phyloP scores from a whole-genome alignment of 2,329 filamentous ascomycete species.

The Coleophoma eucalyptorum region DNA sequence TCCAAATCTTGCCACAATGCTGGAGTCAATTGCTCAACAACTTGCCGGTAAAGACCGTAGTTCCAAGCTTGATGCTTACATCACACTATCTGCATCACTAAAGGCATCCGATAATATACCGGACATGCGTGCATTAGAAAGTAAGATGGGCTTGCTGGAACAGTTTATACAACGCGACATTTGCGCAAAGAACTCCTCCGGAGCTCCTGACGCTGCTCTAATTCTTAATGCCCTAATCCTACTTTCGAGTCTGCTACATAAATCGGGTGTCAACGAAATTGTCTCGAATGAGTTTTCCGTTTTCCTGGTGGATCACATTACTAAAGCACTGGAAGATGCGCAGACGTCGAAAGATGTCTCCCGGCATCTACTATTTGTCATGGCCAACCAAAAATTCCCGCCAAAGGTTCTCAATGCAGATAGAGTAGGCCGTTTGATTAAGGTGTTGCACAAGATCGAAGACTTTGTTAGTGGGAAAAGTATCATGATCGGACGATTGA shows the following conservation, averaged over 20 bases:
- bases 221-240: constrained; percentile 75
- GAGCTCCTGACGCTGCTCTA: constrained; percentile 62
- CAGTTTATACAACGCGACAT: constrained; percentile 86
- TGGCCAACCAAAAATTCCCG: constrained; percentile 77
- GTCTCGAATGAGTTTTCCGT: constrained; percentile 75
- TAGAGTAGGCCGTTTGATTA: constrained; percentile 67
- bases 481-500: constrained; percentile 71
- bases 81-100: constrained; percentile 70
- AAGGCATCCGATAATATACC: constrained; percentile 81
- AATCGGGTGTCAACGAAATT: constrained; percentile 63
- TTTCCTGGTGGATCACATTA: constrained; percentile 78
- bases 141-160: constrained; percentile 73
- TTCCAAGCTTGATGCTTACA: constrained; percentile 80
- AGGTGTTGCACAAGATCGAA: constrained; percentile 68
- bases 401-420: constrained; percentile 69
- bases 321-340: constrained; percentile 66
- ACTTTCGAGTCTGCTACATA: constrained; percentile 72
- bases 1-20: constrained; percentile 69
- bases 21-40: constrained; percentile 80
- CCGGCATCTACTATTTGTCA: constrained; percentile 74
- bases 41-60: constrained; percentile 70
- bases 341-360: constrained; percentile 71
- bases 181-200: constrained; percentile 51
- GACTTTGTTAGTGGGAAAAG: constrained; percentile 75
- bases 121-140: constrained; percentile 65